A percentile compares a stretch with the other conserved stretches of the same genome.
Conservation (phyloP, 768 basidiomycete genomes). For the Tulasnella sp. region DNA sequence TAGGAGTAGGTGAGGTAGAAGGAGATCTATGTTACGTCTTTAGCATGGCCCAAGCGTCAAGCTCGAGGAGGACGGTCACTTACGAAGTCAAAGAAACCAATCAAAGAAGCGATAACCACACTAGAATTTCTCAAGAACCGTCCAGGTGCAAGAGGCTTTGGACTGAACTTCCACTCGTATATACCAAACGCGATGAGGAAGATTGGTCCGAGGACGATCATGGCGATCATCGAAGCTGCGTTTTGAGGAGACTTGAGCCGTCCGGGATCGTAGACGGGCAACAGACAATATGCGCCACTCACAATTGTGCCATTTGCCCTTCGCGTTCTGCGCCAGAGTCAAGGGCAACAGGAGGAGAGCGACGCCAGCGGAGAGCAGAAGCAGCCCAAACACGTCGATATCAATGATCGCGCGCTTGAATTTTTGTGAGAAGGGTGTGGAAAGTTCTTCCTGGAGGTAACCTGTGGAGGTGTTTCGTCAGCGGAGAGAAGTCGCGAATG, state of each 20-base stretch:
- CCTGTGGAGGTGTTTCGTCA: background rate
- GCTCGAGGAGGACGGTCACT: slow-evolving; percentile 13
- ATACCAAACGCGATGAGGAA: slow-evolving; percentile 33
- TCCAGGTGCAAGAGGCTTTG: slow-evolving; percentile 46
- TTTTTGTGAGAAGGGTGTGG: slow-evolving; percentile 6
- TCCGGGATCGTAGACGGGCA: too few relatives aligned
- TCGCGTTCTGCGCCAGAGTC: slow-evolving; percentile 35
- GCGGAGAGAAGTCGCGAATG: background rate
- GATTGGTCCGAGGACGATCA: slow-evolving; percentile 38
- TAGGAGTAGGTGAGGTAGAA: slow-evolving; percentile 56
- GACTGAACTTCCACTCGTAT: slow-evolving; percentile 42
- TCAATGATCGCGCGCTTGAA: slow-evolving; percentile 21
- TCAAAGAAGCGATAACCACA: slow-evolving; percentile 44
- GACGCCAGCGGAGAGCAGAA: slow-evolving; percentile 38
- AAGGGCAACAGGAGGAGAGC: slow-evolving; percentile 45
- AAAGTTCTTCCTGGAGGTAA: slow-evolving; percentile 19
- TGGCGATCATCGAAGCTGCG: slow-evolving; percentile 39
- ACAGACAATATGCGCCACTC: slow-evolving; percentile 20
- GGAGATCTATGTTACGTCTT: slow-evolving; percentile 18
- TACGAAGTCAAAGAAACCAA: slow-evolving; percentile 57
- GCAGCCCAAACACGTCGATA: slow-evolving; percentile 41
- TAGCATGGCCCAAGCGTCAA: background rate
- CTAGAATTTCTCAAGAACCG: slow-evolving; percentile 49
- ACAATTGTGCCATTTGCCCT: slow-evolving; percentile 38
- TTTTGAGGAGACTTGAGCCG: background rate